A percentile compares a stretch with the other conserved stretches of the same genome.
Evolutionary conservation across 2,329 filamentous ascomycete species (phyloP).

Genomic region (Beauveria rudraprayagi): DNA sequence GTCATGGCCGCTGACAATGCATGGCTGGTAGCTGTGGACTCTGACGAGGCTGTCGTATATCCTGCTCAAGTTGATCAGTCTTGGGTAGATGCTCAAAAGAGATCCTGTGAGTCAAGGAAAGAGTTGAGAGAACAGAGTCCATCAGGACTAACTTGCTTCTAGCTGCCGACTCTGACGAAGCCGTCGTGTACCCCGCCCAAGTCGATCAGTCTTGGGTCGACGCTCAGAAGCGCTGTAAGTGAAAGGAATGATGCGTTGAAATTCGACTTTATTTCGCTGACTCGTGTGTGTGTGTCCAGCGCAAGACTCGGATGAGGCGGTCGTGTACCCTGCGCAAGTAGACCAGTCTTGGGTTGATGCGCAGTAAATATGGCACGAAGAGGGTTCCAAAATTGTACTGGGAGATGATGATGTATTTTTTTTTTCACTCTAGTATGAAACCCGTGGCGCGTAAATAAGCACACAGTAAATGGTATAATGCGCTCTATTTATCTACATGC

Average conservation of each 20-base stretch:
- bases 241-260: too few relatives aligned
- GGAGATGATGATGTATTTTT: too few relatives aligned
- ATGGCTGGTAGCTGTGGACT: background rate
- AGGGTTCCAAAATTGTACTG: too few relatives aligned
- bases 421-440: too few relatives aligned
- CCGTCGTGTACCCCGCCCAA: background rate
- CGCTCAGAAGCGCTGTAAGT: background rate
- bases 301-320: background rate
- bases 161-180: background rate
- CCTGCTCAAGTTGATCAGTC: background rate
- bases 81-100: background rate
- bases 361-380: background rate
- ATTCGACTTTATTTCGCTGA: background rate
- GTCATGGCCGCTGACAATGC: too few relatives aligned
- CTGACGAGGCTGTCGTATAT: background rate
- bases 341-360: background rate
- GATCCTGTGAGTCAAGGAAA: background rate
- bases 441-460: too few relatives aligned
- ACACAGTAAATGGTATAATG: too few relatives aligned
- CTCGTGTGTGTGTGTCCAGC: background rate
- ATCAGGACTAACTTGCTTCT: too few relatives aligned
- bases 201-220: background rate
- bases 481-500: too few relatives aligned
- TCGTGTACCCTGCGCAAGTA: background rate
- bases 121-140: too few relatives aligned